A percentile compares a stretch with the other conserved stretches of the same genome.
Conservation (phyloP, 768 basidiomycete genomes). For the Trametes meyenii region DNA sequence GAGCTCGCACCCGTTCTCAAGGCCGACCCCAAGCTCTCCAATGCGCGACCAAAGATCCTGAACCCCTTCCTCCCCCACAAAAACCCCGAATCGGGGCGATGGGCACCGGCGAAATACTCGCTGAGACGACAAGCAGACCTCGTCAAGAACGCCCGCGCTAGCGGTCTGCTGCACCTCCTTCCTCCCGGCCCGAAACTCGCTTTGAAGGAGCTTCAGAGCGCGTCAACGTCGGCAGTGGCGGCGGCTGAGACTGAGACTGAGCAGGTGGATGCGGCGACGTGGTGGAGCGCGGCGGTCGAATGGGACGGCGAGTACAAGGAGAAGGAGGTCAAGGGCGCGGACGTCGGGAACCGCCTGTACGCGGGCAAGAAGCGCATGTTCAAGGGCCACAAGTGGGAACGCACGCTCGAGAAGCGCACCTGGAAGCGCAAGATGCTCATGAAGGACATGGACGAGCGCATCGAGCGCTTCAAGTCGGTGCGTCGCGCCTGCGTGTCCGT, state of each 20-base stretch:
- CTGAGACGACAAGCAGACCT: slow-evolving; percentile 78
- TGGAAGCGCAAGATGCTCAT: slow-evolving; percentile 57
- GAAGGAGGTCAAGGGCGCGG: slow-evolving; percentile 48
- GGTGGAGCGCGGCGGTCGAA: slow-evolving; percentile 23
- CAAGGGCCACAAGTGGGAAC: slow-evolving; percentile 92
- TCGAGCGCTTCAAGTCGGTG: slow-evolving; percentile 67
- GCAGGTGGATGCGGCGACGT: neutral
- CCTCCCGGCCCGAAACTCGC: slow-evolving; percentile 69
- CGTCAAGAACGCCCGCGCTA: slow-evolving; percentile 66
- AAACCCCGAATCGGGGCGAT: slow-evolving; percentile 62
- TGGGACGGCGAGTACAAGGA: slow-evolving; percentile 36
- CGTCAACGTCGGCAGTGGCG: slow-evolving; percentile 26
- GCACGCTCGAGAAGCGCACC: slow-evolving; percentile 49
- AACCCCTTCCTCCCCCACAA: slow-evolving; percentile 76
- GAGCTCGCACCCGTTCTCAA: slow-evolving; percentile 44
- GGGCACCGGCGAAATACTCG: slow-evolving; percentile 73
- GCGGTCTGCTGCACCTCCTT: slow-evolving; percentile 57
- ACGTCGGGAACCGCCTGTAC: slow-evolving; percentile 64
- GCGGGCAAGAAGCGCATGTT: slow-evolving; percentile 83
- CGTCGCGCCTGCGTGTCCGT: slow-evolving; percentile 9
- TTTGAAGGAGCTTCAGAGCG: slow-evolving; percentile 29
- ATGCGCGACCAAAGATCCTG: slow-evolving; percentile 26
- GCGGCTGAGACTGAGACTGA: neutral
- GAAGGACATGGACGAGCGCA: slow-evolving; percentile 69
- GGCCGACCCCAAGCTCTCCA: slow-evolving; percentile 15